Evolutionary conservation across 2,329 filamentous ascomycete species (phyloP).

Genomic region (Aspergillus clavatus): DNA sequence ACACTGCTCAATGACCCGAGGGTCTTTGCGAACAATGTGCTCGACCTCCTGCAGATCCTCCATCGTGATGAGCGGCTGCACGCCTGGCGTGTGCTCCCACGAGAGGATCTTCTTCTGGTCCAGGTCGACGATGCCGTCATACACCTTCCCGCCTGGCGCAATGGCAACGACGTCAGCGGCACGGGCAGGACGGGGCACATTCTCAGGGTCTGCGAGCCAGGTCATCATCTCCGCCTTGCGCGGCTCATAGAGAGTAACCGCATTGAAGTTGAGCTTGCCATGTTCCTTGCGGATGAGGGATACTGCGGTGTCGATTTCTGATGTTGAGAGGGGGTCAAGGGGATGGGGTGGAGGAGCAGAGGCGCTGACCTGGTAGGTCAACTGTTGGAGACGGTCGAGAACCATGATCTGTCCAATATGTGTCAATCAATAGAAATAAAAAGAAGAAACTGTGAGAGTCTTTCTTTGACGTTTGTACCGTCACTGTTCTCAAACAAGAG

Average conservation of each 20-base stretch:
- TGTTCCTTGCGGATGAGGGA: slow-evolving; percentile 65
- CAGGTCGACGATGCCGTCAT: slow-evolving; percentile 75
- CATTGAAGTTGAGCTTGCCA: slow-evolving; percentile 74
- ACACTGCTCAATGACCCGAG: slow-evolving; percentile 87
- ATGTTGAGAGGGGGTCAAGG: slow-evolving; percentile 67
- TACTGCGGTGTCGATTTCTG: slow-evolving; percentile 70
- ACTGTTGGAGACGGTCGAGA: slow-evolving; percentile 59
- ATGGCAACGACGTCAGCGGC: slow-evolving; percentile 81
- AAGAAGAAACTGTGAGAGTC: too few species aligned
- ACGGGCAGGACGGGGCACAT: slow-evolving; percentile 59
- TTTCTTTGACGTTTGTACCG: too few species aligned
- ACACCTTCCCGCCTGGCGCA: slow-evolving; percentile 70
- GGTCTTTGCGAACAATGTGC: slow-evolving; percentile 67
- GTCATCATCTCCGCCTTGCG: slow-evolving; percentile 77
- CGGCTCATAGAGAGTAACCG: slow-evolving; percentile 77
- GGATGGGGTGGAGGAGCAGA: slow-evolving; percentile 58
- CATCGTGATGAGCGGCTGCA: slow-evolving; percentile 88
- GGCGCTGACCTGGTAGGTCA: slow-evolving; percentile 58
- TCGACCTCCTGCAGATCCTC: slow-evolving; percentile 83
- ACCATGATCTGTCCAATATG: slow-evolving; percentile 47
- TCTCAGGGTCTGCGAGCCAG: slow-evolving; percentile 66
- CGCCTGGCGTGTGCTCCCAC: slow-evolving; percentile 70
- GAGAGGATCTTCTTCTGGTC: slow-evolving; percentile 60
- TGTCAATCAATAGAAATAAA: slow-evolving; percentile 3
- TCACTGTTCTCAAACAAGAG: not conserved